Evolutionary conservation across 2,329 filamentous ascomycete genomes (phyloP).

Genomic region (Claviceps sp.): DNA sequence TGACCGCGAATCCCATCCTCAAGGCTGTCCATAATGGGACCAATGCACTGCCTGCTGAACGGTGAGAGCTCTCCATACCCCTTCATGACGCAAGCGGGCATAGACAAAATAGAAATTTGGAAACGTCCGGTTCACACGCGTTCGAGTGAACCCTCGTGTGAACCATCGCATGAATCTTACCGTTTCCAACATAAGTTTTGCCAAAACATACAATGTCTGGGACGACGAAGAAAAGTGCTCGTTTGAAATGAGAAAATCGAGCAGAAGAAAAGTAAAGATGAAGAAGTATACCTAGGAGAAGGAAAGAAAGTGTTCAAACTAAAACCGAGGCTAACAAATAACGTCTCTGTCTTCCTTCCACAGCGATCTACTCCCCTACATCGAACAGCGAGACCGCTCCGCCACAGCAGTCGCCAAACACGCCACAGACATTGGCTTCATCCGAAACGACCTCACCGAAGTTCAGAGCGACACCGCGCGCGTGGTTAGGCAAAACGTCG

Average conservation of each 20-base stretch:
- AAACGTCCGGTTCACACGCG: too few relatives aligned
- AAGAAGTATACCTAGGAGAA: not conserved
- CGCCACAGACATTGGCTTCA: conserved; percentile 35
- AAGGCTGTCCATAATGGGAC: conserved; percentile 62
- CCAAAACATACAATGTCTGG: too few relatives aligned
- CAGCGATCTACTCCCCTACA: conserved; percentile 53
- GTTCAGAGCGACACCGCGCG: conserved; percentile 45
- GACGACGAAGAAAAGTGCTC: not conserved
- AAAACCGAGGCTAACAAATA: not conserved
- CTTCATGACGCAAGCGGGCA: not conserved
- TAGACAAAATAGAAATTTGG: too few relatives aligned
- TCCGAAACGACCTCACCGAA: conserved; percentile 38
- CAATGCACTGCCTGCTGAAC: conserved; percentile 51
- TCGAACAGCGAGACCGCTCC: conserved; percentile 54
- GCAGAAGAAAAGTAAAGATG: too few relatives aligned
- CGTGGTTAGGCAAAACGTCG: conserved; percentile 45
- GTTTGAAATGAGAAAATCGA: too few relatives aligned
- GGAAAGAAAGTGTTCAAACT: not conserved
- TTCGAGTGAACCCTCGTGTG: too few relatives aligned
- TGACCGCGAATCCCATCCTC: conserved; percentile 62
- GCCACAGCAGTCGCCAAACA: conserved; percentile 50
- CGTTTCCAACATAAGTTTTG: too few relatives aligned
- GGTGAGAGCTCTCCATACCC: conserved; percentile 30
- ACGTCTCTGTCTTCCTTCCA: not conserved
- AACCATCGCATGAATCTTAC: too few relatives aligned